phyloP scores from a whole-genome alignment of 352 stramenopile genomes.

The Phytophthora fragariae region DNA sequence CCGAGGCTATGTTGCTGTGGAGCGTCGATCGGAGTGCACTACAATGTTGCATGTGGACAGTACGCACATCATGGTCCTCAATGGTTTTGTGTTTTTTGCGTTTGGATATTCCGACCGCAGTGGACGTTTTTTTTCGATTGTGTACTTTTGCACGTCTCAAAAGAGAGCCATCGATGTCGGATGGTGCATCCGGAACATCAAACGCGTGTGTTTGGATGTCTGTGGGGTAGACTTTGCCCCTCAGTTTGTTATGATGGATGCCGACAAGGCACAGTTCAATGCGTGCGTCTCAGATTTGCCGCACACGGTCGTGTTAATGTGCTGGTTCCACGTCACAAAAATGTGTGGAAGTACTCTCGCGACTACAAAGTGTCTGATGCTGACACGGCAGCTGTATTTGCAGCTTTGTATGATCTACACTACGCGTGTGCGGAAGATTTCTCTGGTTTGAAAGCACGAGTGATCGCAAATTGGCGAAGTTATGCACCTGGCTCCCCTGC shows the following conservation, averaged over 20 bases:
- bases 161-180: constrained; percentile 6
- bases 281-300: constrained; percentile 4
- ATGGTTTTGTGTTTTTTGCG: constrained; percentile 5
- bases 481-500: background rate
- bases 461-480: constrained; percentile 1
- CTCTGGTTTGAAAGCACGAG: background rate
- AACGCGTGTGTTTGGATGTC: background rate
- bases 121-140: constrained; percentile 2
- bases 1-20: background rate
- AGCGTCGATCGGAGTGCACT: background rate
- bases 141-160: constrained; percentile 3
- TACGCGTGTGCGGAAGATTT: background rate
- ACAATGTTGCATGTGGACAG: constrained; percentile 12
- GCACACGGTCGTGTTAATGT: constrained; percentile 3
- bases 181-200: background rate
- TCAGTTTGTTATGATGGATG: constrained; percentile 1
- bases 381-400: constrained; percentile 9
- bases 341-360: constrained; percentile 7
- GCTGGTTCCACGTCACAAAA: constrained; percentile 14
- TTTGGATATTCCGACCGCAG: constrained; percentile 8
- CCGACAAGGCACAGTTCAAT: constrained; percentile 10
- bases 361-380: background rate
- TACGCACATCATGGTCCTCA: constrained; percentile 9
- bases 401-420: constrained; percentile 10
- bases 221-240: background rate